A percentile compares a stretch with the other conserved stretches of the same genome.
These are phyloP conservation scores for Pestalotiopsis sp. DNA, from an alignment of 2,329 filamentous ascomycete species.

Conservation along the genomic window DNA sequence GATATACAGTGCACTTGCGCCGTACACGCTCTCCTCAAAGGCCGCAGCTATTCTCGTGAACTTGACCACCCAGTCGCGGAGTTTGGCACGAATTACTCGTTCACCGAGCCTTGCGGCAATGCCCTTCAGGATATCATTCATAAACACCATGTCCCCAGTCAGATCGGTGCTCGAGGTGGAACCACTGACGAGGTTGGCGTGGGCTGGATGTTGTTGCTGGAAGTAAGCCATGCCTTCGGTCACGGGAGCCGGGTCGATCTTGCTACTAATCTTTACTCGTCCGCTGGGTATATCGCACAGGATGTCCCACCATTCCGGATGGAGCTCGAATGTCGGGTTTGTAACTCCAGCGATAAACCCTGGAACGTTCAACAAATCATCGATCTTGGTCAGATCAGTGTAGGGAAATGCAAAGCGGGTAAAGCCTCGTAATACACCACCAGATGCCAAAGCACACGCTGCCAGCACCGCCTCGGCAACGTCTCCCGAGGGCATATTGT, in stretches of 20 bases:
- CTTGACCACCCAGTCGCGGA: slow-evolving; percentile 91
- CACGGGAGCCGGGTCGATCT: slow-evolving; percentile 76
- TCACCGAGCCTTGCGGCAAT: slow-evolving; percentile 88
- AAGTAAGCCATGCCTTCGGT: slow-evolving; percentile 90
- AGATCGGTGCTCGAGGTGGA: slow-evolving; percentile 54
- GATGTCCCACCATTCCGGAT: slow-evolving; percentile 98
- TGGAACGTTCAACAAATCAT: slow-evolving; percentile 92
- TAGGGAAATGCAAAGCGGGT: slow-evolving; percentile 97
- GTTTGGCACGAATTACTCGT: slow-evolving; percentile 86
- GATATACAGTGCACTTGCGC: slow-evolving; percentile 86
- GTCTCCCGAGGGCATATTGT: slow-evolving; percentile 93
- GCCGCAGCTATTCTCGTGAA: slow-evolving; percentile 91
- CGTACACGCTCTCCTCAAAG: slow-evolving; percentile 95
- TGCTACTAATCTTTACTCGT: slow-evolving; percentile 90
- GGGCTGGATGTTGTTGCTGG: slow-evolving; percentile 72
- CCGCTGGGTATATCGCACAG: slow-evolving; percentile 91
- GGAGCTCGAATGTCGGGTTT: slow-evolving; percentile 92
- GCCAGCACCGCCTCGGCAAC: slow-evolving; percentile 97
- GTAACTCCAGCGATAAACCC: slow-evolving; percentile 98
- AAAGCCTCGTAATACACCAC: slow-evolving; percentile 89
- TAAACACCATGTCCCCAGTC: slow-evolving; percentile 87
- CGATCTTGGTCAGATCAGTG: slow-evolving; percentile 96
- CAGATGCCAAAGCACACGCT: slow-evolving; percentile 92
- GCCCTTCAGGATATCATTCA: slow-evolving; percentile 81
- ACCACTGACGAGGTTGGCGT: slow-evolving; percentile 52